Evolutionary conservation across 768 basidiomycete species (phyloP).

Genomic region (Clitopilus hobsonii): DNA sequence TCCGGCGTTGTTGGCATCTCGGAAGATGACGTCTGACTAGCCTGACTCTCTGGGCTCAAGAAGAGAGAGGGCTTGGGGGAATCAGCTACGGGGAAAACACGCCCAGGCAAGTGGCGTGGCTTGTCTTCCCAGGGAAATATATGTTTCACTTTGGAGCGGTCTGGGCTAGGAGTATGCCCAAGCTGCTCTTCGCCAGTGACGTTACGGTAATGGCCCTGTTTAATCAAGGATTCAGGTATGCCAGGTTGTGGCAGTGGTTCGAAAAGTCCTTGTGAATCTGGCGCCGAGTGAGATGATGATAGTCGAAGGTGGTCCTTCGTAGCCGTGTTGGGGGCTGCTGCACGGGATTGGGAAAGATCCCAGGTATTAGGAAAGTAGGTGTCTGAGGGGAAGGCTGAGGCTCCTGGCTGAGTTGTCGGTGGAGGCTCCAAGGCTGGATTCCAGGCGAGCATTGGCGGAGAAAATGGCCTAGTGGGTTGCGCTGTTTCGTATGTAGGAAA

Average conservation of each 20-base stretch:
- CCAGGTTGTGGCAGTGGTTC: constrained; percentile 52
- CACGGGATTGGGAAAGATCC: constrained; percentile 51
- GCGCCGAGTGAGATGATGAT: constrained; percentile 29
- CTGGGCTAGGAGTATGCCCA: constrained; percentile 51
- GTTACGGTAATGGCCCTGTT: constrained; percentile 69
- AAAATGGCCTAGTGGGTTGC: constrained; percentile 40
- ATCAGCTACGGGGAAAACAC: constrained; percentile 70
- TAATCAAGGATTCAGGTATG: constrained; percentile 64
- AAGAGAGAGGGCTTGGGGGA: constrained; percentile 46
- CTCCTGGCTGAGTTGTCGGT: constrained; percentile 52
- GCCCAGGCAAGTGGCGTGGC: constrained; percentile 59
- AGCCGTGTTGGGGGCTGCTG: constrained; percentile 2
- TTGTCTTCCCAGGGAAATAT: constrained; percentile 96
- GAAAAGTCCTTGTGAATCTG: constrained; percentile 51
- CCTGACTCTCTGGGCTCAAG: constrained; percentile 29
- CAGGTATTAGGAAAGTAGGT: constrained; percentile 84
- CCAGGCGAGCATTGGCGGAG: constrained; percentile 71
- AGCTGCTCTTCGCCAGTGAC: constrained; percentile 47
- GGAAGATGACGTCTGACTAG: constrained; percentile 19
- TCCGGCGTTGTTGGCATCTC: constrained; percentile 32
- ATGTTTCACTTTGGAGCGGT: constrained; percentile 64
- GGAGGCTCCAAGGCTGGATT: constrained; percentile 80
- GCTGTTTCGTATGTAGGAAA: constrained; percentile 8
- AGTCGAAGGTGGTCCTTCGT: constrained; percentile 32
- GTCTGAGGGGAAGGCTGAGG: constrained; percentile 61